These are phyloP conservation scores for Sporothrix humicola DNA, from an alignment of 2,329 filamentous ascomycete species.

Conservation along the genomic window DNA sequence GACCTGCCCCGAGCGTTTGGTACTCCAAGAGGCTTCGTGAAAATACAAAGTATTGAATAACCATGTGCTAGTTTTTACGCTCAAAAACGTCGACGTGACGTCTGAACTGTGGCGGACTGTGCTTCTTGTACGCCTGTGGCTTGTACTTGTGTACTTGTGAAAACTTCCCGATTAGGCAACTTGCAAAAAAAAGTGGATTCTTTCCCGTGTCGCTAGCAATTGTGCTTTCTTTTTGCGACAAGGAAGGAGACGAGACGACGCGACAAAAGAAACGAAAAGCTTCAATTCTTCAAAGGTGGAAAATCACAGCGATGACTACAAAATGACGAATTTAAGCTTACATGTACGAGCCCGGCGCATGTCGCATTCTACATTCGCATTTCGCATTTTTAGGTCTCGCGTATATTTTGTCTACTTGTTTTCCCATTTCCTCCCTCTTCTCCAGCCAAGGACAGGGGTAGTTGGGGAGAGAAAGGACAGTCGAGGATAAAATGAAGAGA, in stretches of 20 bases:
- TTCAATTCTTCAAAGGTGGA: no score
- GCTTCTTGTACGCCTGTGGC: not conserved
- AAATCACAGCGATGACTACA: no score
- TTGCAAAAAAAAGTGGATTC: slow-evolving; percentile 10
- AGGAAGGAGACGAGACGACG: no score
- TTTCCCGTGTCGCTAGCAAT: no score
- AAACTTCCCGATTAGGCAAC: slow-evolving; percentile 19
- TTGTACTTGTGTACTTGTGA: not conserved
- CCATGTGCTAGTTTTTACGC: no score
- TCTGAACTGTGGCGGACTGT: no score
- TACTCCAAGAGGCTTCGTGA: not conserved
- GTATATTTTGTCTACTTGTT: not conserved
- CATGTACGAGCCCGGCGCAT: no score
- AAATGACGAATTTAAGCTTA: no score
- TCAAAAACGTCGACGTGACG: no score
- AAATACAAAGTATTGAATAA: no score
- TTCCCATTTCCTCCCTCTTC: not conserved
- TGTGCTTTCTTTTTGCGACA: no score
- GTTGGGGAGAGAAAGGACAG: not conserved
- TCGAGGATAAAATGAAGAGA: not conserved
- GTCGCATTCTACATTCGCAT: not conserved
- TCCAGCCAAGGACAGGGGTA: not conserved
- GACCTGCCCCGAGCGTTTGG: slow-evolving; percentile 10
- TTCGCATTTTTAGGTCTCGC: not conserved
- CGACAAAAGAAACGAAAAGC: no score